phyloP scores from a whole-genome alignment of 345 rosid species.

The Trapa incisa region DNA sequence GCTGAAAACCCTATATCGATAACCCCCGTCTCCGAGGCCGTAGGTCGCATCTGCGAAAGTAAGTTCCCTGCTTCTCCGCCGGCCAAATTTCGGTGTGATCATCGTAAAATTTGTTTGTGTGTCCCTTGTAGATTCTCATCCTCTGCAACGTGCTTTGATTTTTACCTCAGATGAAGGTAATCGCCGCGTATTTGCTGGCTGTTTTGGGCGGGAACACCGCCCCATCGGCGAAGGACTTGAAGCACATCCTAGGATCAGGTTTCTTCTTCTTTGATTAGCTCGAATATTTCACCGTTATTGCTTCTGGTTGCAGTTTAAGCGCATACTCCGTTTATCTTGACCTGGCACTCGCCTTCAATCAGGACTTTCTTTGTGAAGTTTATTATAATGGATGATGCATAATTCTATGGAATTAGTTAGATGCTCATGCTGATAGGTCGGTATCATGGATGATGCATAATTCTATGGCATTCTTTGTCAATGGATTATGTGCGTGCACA shows the following conservation, averaged over 20 bases:
- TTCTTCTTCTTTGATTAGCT: background rate
- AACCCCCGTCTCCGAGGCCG: background rate
- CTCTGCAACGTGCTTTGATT: background rate
- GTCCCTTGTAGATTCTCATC: slow-evolving; percentile 1
- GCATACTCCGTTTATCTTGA: background rate
- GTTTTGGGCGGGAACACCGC: slow-evolving; percentile 50
- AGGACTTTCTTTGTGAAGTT: background rate
- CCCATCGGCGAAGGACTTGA: slow-evolving; percentile 47
- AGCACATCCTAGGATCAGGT: slow-evolving; percentile 62
- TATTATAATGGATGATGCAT: background rate
- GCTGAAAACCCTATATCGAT: slow-evolving; percentile 5
- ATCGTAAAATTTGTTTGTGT: background rate
- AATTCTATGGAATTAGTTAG: background rate
- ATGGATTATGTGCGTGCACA: background rate
- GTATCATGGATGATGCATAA: too few relatives aligned
- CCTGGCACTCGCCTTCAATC: background rate
- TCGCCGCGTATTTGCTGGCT: slow-evolving; percentile 68
- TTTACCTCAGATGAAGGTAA: slow-evolving; percentile 49
- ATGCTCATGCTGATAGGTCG: background rate
- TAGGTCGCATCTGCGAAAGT: slow-evolving; percentile 4
- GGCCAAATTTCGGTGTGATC: background rate
- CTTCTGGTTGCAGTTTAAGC: background rate
- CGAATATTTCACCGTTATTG: background rate
- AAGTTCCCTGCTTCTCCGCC: background rate
- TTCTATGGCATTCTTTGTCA: background rate